Evolutionary conservation across 495 filamentous ascomycete species (phyloP), one percentile per base, ranked within the genome.

Genomic region (Penicillium coffeae): DNA sequence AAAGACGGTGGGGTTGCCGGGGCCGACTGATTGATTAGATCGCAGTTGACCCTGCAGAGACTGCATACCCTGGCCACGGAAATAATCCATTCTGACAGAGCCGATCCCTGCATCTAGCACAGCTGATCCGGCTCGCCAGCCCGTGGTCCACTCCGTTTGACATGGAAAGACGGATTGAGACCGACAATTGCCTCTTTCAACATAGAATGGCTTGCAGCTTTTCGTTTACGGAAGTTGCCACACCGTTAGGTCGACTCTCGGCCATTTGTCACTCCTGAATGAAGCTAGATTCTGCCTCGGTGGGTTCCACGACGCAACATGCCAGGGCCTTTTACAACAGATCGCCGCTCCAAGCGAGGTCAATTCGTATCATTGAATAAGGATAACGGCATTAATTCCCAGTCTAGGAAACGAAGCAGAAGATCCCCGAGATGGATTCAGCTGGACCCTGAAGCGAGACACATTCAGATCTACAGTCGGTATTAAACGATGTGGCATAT

Each of bases 1-100:
- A n/a, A n/a, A n/a, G n/a, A n/a, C n/a, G n/a, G n/a, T n/a, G n/a
- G n/a, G n/a, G n/a, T n/a, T n/a, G n/a, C 35, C 35, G 35, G 19
- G 14, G 19, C 35, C 35, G 35, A 16, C 35, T 38, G 35, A 38
- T 38, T 38, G 35, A 38, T 38, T 38, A 45, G 16, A 50, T 34
- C 34, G 20, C n/a, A n/a, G n/a, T n/a, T n/a, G n/a, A n/a, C n/a
- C n/a, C n/a, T n/a, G n/a, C n/a, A n/a, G 16, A 22, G 8, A 33
- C 10, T 21, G 13, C 20, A 30, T 41, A 39, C 16, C n/a, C 22
- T 14, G 9, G 47, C 13, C 27, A 40, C 32, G 8, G n/a, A 37
- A 8, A 39, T 9, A 14, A 21, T 16, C 35, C 14, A 15, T 13
- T 15, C 35, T 38, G 35, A 38, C 35, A 38, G 8, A 38, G 35